Conservation (phyloP, 192 early-diverging fungal species). For the Linnemannia zychae region DNA sequence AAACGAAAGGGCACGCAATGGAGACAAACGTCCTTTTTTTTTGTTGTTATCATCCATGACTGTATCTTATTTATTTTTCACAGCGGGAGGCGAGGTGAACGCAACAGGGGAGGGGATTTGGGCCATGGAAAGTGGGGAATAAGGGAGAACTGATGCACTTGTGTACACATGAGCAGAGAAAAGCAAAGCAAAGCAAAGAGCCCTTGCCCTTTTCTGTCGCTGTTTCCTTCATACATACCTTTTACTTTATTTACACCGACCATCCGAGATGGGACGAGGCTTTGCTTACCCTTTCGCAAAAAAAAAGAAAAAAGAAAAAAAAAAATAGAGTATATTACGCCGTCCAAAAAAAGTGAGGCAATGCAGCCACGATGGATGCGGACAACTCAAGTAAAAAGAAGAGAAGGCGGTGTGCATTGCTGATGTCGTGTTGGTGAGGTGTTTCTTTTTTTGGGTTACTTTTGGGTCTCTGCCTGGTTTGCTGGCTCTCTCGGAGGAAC, state of each 20-base stretch:
- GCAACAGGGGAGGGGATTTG: neutral
- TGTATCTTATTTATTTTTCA: constrained; percentile 1
- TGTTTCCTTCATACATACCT: neutral
- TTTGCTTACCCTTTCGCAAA: neutral
- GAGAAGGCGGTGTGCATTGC: neutral
- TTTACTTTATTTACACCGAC: neutral
- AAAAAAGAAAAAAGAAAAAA: neutral
- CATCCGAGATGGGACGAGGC: constrained; percentile 1
- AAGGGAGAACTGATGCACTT: neutral
- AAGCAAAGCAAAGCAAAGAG: neutral
- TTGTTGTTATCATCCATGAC: neutral
- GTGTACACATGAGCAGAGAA: neutral
- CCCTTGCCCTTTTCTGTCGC: neutral
- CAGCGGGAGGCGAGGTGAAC: neutral
- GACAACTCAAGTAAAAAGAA: neutral
- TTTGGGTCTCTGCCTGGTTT: neutral
- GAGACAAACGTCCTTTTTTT: neutral
- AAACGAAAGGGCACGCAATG: neutral
- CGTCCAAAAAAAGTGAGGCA: constrained; percentile 2
- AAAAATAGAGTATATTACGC: neutral
- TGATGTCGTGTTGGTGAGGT: neutral
- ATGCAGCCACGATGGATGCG: neutral
- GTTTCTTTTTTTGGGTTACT: neutral
- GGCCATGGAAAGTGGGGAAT: neutral
- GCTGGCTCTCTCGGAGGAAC: neutral